These are phyloP conservation scores for Juglanconis sp. DNA, from an alignment of 2,329 filamentous ascomycete species.

Conservation along the genomic window DNA sequence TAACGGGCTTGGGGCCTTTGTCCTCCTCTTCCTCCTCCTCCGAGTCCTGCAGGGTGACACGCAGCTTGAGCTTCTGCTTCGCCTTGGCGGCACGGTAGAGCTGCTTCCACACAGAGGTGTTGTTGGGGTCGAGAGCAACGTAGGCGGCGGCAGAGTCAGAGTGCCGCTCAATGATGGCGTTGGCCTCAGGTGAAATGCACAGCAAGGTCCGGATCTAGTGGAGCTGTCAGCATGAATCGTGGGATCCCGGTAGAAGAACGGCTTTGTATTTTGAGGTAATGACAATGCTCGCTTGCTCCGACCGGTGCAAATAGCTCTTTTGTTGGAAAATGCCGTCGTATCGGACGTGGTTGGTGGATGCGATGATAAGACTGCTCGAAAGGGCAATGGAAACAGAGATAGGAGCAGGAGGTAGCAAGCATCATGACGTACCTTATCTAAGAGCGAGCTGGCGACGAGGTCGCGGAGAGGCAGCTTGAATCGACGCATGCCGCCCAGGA, in stretches of 20 bases:
- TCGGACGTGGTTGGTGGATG: neutral
- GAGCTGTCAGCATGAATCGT: neutral
- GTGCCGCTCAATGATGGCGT: conserved; percentile 80
- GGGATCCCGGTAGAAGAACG: too few species aligned
- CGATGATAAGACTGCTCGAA: neutral
- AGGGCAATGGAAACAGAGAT: neutral
- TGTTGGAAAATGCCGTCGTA: neutral
- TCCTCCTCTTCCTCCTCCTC: conserved; percentile 28
- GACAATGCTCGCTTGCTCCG: neutral
- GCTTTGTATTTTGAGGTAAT: neutral
- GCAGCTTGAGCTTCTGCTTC: conserved; percentile 93
- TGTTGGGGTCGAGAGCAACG: conserved; percentile 73
- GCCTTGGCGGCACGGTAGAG: conserved; percentile 95
- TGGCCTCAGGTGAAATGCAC: conserved; percentile 57
- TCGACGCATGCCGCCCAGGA: conserved; percentile 72
- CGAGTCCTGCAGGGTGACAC: conserved; percentile 52
- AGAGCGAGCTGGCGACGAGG: conserved; percentile 69
- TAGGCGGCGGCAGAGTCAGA: conserved; percentile 87
- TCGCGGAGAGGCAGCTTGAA: conserved; percentile 90
- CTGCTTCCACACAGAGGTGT: conserved; percentile 88
- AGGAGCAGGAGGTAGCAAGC: neutral
- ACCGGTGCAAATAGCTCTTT: too few species aligned
- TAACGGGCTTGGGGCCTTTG: conserved; percentile 36
- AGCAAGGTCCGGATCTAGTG: conserved; percentile 67
- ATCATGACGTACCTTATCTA: conserved; percentile 70